These are phyloP conservation scores for Suhomyces terraborum DNA, from an alignment of 1,139 yeast species.

Conservation along the genomic window DNA sequence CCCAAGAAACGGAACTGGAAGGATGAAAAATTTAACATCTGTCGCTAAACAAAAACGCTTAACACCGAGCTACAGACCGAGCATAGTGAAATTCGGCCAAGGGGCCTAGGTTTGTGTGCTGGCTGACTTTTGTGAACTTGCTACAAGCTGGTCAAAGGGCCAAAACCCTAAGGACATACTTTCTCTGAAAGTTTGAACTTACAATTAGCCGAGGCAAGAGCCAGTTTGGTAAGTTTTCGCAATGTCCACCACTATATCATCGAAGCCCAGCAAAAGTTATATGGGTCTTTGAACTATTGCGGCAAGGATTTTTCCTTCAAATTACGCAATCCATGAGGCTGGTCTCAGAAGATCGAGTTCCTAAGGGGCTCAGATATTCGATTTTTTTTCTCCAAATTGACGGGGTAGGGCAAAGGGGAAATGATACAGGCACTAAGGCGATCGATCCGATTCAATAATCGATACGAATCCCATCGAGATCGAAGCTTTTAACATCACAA, in stretches of 20 bases:
- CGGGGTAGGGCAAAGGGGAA: no score
- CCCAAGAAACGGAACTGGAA: no score
- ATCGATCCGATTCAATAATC: not conserved
- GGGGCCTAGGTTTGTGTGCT: conserved; percentile 1
- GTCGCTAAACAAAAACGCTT: conserved; percentile 3
- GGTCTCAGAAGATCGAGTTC: no score
- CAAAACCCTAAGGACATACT: conserved; percentile 3
- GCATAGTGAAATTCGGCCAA: conserved; percentile 1
- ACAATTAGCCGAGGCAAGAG: conserved; percentile 4
- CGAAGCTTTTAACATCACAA: no score
- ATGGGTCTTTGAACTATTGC: no score
- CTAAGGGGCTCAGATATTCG: no score
- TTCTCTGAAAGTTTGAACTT: conserved; percentile 3
- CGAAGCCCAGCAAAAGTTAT: no score
- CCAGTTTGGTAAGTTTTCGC: not conserved
- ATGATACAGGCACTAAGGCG: conserved; percentile 1
- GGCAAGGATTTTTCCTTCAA: no score
- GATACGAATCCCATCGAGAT: no score
- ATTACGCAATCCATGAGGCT: no score
- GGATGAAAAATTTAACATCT: conserved; percentile 1
- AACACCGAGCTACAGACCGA: conserved; percentile 5
- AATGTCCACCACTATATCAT: no score
- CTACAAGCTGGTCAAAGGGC: not conserved
- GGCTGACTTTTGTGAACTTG: not conserved
- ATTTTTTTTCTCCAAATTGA: not conserved